These are phyloP conservation scores for Bipolaris gigantea DNA, from an alignment of 2,329 filamentous ascomycete species.

Conservation along the genomic window DNA sequence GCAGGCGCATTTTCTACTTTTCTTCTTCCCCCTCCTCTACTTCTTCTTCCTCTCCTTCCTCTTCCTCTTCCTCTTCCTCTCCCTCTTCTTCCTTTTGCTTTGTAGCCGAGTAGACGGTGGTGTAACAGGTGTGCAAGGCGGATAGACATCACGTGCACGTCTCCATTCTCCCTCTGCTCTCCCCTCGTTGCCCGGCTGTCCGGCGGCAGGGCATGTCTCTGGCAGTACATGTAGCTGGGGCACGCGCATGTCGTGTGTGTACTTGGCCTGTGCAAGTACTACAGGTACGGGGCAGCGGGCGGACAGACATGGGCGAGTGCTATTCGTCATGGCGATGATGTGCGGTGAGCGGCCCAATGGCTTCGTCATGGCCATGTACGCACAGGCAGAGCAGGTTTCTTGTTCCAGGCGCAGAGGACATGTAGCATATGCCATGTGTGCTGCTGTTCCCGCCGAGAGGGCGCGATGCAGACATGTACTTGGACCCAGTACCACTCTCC, in stretches of 20 bases:
- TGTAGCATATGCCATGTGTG: neutral
- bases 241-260: too few relatives aligned
- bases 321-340: conserved; percentile 10
- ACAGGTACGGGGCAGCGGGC: neutral
- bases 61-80: too few relatives aligned
- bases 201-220: too few relatives aligned
- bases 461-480: too few relatives aligned
- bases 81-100: neutral
- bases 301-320: neutral
- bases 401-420: too few relatives aligned
- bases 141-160: neutral
- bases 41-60: too few relatives aligned
- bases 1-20: conserved; percentile 1
- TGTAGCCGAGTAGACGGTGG: too few relatives aligned
- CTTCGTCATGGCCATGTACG: neutral
- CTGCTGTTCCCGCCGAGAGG: neutral
- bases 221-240: too few relatives aligned
- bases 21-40: too few relatives aligned
- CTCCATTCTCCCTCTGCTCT: neutral
- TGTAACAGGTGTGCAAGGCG: too few relatives aligned
- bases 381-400: neutral
- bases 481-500: too few relatives aligned
- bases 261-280: too few relatives aligned
- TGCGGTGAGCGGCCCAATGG: conserved; percentile 14
- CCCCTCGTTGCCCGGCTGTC: neutral